Conservation (phyloP, 176 grass and related monocot species). For the Themeda triandra region DNA sequence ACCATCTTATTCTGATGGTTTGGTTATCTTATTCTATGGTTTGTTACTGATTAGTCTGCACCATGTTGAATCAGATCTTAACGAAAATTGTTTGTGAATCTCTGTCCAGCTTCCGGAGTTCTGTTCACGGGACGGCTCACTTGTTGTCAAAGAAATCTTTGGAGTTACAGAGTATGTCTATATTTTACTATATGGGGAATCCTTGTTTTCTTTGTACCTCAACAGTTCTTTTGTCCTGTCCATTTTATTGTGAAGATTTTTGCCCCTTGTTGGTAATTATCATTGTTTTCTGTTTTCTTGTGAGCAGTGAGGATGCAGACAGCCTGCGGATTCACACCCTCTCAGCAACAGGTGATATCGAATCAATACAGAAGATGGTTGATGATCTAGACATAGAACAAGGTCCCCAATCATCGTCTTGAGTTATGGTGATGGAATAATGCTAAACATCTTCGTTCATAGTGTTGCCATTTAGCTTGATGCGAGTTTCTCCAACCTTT, state of each 20-base stretch:
- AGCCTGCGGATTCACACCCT: constrained; percentile 60
- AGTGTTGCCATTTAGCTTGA: constrained; percentile 10
- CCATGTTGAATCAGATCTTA: not conserved
- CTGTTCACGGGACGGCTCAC: constrained; percentile 69
- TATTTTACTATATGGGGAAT: not conserved
- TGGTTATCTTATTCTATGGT: not conserved
- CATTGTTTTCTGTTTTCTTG: constrained; percentile 13
- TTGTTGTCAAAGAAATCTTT: constrained; percentile 93
- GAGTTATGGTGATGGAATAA: constrained; percentile 17
- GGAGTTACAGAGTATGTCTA: constrained; percentile 88
- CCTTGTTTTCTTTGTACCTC: constrained; percentile 5
- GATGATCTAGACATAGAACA: constrained; percentile 45
- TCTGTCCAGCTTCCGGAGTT: constrained; percentile 83
- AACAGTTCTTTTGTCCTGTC: not conserved
- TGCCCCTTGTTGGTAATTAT: not conserved
- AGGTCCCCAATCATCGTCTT: constrained; percentile 31
- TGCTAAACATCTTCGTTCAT: not conserved
- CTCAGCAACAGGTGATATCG: constrained; percentile 64
- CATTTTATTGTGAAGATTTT: not conserved
- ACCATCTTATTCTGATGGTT: not conserved
- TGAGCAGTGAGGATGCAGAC: constrained; percentile 84
- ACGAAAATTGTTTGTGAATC: constrained; percentile 23
- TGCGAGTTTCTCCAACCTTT: not conserved
- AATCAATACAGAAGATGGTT: constrained; percentile 78
- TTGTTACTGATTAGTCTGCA: not conserved